Conservation (phyloP, 208 protist species). For the Trypanosoma rangeli region DNA sequence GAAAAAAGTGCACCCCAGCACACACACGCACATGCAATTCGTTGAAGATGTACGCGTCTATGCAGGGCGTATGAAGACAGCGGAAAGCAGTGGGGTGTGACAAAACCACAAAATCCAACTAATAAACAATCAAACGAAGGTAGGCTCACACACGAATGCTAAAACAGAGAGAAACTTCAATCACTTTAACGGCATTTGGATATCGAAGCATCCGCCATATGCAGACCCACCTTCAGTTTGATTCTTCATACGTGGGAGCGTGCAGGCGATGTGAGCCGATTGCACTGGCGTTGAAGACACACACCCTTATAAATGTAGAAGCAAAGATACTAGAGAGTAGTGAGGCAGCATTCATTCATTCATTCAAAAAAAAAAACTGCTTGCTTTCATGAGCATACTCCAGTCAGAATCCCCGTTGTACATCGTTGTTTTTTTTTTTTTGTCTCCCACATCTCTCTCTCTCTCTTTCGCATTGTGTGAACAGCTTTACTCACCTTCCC, state of each 20-base stretch:
- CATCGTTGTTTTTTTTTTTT: too few relatives aligned
- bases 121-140: conserved; percentile 2
- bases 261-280: not conserved
- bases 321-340: not conserved
- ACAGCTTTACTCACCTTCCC: too few relatives aligned
- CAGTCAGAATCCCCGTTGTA: not conserved
- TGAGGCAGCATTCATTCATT: not conserved
- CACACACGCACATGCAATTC: not conserved
- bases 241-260: not conserved
- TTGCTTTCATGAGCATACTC: not conserved
- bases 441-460: too few relatives aligned
- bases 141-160: too few relatives aligned
- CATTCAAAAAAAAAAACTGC: not conserved
- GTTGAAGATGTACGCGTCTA: too few relatives aligned
- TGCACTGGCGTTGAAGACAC: not conserved
- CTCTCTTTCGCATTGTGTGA: too few relatives aligned
- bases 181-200: not conserved
- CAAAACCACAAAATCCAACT: not conserved
- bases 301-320: not conserved
- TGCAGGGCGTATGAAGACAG: not conserved
- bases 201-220: not conserved
- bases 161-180: conserved; percentile 2
- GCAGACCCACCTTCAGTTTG: not conserved
- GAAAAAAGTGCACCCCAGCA: not conserved
- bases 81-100: not conserved